These are phyloP conservation scores for Calonectria pseudoturangicola DNA, from an alignment of 2,329 filamentous ascomycete species.

Conservation along the genomic window DNA sequence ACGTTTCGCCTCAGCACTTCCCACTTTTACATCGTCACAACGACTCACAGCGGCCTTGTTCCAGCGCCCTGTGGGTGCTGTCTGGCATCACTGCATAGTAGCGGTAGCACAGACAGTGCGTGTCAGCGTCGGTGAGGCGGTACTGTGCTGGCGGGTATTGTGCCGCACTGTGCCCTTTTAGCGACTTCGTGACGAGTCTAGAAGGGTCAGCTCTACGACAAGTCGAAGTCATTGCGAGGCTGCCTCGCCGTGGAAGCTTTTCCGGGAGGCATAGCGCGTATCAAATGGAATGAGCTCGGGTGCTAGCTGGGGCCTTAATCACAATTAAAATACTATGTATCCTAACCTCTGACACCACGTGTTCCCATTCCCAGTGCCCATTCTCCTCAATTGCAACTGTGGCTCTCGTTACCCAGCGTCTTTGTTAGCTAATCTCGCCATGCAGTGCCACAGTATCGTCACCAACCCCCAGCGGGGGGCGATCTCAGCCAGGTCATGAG, in stretches of 20 bases:
- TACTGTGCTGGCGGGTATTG: not conserved
- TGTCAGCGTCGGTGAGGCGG: not conserved
- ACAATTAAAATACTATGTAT: not conserved
- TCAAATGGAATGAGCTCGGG: slow-evolving; percentile 8
- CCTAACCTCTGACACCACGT: not conserved
- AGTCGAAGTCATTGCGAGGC: not conserved
- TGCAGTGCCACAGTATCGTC: slow-evolving; percentile 40
- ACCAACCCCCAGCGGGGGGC: slow-evolving; percentile 22
- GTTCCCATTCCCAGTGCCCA: not conserved
- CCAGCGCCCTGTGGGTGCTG: slow-evolving; percentile 15
- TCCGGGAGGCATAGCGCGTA: slow-evolving; percentile 7
- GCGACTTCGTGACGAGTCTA: slow-evolving; percentile 43
- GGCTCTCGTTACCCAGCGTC: not conserved
- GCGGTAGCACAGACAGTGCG: slow-evolving; percentile 16
- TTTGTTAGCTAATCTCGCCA: slow-evolving; percentile 29
- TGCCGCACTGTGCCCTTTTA: slow-evolving; percentile 28
- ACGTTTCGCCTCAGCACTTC: slow-evolving; percentile 16
- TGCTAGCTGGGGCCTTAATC: not conserved
- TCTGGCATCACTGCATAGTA: slow-evolving; percentile 18
- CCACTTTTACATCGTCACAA: slow-evolving; percentile 8
- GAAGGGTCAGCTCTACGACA: slow-evolving; percentile 37
- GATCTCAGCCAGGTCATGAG: slow-evolving; percentile 14
- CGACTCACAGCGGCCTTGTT: not conserved
- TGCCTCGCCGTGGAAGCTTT: slow-evolving; percentile 20
- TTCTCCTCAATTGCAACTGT: not conserved